Percentiles rank a stretch among this genome's conserved stretches.
Evolutionary conservation across 2,329 filamentous ascomycete genomes (phyloP).

Genomic region (Venturia nashicola): DNA sequence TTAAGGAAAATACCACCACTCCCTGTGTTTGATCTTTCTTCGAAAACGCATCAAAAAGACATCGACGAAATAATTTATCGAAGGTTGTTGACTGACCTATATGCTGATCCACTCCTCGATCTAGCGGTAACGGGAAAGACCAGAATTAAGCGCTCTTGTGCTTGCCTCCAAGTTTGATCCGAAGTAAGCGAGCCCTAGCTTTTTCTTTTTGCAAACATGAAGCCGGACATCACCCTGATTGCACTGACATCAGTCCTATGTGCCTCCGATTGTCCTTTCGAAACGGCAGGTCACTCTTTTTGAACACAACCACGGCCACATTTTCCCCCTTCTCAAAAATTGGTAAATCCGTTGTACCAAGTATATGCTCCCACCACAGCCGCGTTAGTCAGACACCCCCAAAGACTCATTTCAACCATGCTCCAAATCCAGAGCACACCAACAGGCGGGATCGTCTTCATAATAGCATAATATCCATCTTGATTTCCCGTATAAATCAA

Average conservation of each 20-base stretch:
- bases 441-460: constrained; percentile 83
- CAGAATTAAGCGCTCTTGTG: too few relatives aligned
- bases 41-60: too few relatives aligned
- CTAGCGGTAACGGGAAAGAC: too few relatives aligned
- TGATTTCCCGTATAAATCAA: constrained; percentile 72
- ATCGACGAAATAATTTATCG: too few relatives aligned
- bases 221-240: too few relatives aligned
- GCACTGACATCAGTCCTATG: too few relatives aligned
- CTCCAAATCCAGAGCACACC: constrained; percentile 91
- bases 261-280: not conserved
- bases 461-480: constrained; percentile 70
- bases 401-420: constrained; percentile 64
- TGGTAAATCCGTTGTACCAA: not conserved
- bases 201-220: too few relatives aligned
- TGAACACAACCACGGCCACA: not conserved
- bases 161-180: not conserved
- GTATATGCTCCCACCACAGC: not conserved
- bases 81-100: too few relatives aligned
- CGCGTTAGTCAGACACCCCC: not conserved
- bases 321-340: not conserved
- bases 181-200: not conserved
- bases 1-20: too few relatives aligned
- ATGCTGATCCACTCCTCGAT: too few relatives aligned
- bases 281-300: not conserved
- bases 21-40: too few relatives aligned